Evolutionary conservation across 2,329 filamentous ascomycete genomes (phyloP).

Genomic region (Aspergillus quadrilineatus): DNA sequence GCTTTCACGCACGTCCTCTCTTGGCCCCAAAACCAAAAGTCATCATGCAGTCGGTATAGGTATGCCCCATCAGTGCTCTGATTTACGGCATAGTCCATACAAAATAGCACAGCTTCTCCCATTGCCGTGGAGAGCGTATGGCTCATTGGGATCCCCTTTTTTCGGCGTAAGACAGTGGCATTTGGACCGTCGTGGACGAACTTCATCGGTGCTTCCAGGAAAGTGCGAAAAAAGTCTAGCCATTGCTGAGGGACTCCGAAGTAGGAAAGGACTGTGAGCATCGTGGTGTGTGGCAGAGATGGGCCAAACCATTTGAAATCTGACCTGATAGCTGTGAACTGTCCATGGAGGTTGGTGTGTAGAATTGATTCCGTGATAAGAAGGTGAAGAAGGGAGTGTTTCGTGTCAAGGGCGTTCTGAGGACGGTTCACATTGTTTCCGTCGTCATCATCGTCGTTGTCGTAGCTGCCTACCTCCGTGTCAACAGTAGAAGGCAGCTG

Average conservation of each 20-base stretch:
- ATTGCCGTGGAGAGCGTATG: slow-evolving; percentile 61
- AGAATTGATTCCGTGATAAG: slow-evolving; percentile 57
- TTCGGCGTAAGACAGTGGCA: slow-evolving; percentile 47
- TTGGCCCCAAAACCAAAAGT: slow-evolving; percentile 67
- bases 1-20: slow-evolving; percentile 55
- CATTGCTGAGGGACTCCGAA: slow-evolving; percentile 59
- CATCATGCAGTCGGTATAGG: slow-evolving; percentile 64
- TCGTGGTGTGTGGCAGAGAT: slow-evolving; percentile 59
- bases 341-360: slow-evolving; percentile 47
- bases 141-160: slow-evolving; percentile 59
- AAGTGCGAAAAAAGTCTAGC: slow-evolving; percentile 60
- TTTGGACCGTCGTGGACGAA: slow-evolving; percentile 56
- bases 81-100: slow-evolving; percentile 65
- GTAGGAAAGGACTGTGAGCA: slow-evolving; percentile 58
- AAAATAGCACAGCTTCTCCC: slow-evolving; percentile 62
- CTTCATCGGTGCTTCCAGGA: slow-evolving; percentile 59
- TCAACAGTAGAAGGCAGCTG: slow-evolving; percentile 50
- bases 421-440: slow-evolving; percentile 29
- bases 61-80: slow-evolving; percentile 53
- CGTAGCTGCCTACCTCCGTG: slow-evolving; percentile 41
- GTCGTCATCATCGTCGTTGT: slow-evolving; percentile 32
- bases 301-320: slow-evolving; percentile 61
- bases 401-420: slow-evolving; percentile 50
- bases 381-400: slow-evolving; percentile 58
- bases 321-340: slow-evolving; percentile 56